phyloP scores from a whole-genome alignment of 306 rosid species.

The Corylus heterophylla region DNA sequence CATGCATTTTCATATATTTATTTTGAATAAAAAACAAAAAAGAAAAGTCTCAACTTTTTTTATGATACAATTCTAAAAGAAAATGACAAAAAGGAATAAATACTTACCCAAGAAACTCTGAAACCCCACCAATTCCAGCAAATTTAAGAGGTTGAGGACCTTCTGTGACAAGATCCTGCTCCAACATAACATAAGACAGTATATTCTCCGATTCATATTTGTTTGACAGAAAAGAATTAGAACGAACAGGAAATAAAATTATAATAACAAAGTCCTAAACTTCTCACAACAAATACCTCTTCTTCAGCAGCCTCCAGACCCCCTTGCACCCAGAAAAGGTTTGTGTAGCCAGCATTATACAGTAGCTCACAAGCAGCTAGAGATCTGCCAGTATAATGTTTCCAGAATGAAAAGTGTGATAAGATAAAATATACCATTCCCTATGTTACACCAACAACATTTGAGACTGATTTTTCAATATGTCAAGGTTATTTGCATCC shows the following conservation, averaged over 20 bases:
- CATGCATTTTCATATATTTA: not conserved
- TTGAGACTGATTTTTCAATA: not conserved
- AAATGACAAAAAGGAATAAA: constrained; percentile 15
- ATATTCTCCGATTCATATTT: constrained; percentile 21
- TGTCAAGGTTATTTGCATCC: not conserved
- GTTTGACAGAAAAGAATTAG: constrained; percentile 17
- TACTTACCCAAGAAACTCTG: constrained; percentile 86
- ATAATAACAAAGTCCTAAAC: constrained; percentile 17
- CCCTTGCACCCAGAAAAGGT: constrained; percentile 96
- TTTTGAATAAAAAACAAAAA: constrained; percentile 4
- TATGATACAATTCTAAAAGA: constrained; percentile 18
- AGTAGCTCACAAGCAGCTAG: constrained; percentile 90
- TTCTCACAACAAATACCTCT: constrained; percentile 49
- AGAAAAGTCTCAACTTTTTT: constrained; percentile 7
- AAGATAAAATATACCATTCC: not conserved
- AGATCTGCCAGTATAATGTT: constrained; percentile 56
- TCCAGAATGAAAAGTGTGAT: constrained; percentile 3
- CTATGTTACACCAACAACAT: constrained; percentile 10
- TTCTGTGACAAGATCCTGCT: constrained; percentile 85
- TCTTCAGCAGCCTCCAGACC: constrained; percentile 91
- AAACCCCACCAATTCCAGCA: constrained; percentile 90
- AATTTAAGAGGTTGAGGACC: constrained; percentile 81
- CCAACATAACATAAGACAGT: constrained; percentile 31
- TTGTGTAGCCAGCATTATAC: constrained; percentile 74
- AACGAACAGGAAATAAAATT: not conserved